Conservation (phyloP, 2,329 filamentous ascomycete species). For the Raffaelea deltoideospora region DNA sequence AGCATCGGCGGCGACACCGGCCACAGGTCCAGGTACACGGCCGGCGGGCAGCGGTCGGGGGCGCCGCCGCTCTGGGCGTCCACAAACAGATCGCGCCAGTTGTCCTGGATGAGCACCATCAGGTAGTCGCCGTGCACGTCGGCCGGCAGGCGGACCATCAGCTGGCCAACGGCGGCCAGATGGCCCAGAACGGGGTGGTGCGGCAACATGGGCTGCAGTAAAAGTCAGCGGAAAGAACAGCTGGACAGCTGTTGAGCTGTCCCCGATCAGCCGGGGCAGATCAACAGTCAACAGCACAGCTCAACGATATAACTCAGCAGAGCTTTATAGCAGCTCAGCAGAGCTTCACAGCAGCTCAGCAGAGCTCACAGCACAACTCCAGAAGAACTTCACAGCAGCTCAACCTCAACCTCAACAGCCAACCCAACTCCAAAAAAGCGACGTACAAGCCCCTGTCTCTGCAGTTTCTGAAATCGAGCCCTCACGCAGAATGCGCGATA, state of each 20-base stretch:
- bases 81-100: constrained; percentile 9
- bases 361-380: no score
- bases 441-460: constrained; percentile 10
- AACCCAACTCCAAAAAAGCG: no score
- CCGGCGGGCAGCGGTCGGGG: constrained; percentile 5
- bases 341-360: no score
- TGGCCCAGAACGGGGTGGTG: constrained; percentile 10
- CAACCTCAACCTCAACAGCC: no score
- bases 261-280: no score
- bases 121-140: constrained; percentile 11
- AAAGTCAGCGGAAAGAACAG: no score
- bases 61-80: no score
- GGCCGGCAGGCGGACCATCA: constrained; percentile 7
- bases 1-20: constrained; percentile 6
- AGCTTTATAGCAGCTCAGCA: no score
- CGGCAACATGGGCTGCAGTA: constrained; percentile 11
- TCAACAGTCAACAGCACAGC: no score
- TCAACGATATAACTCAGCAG: no score
- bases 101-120: constrained; percentile 8
- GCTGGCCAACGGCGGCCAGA: constrained; percentile 7
- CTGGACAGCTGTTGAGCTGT: no score
- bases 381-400: neutral
- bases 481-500: constrained; percentile 9
- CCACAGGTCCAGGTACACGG: constrained; percentile 8
- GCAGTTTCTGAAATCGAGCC: constrained; percentile 7